Conservation (phyloP, 169 alveolate species). For the Hepatocystis sp. region DNA sequence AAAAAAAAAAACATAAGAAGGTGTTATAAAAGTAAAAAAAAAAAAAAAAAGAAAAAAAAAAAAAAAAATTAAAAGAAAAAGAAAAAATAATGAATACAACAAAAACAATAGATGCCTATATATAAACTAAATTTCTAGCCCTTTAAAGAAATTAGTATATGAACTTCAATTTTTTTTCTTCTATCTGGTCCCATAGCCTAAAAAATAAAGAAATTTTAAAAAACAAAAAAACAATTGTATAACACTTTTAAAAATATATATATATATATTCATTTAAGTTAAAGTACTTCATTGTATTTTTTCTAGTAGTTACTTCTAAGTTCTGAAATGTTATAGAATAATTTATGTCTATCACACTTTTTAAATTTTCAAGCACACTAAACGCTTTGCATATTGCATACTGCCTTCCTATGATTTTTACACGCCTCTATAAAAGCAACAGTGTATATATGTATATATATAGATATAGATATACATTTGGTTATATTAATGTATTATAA, state of each 20-base stretch:
- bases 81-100: no score
- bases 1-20: no score
- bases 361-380: conserved; percentile 33
- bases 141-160: conserved; percentile 2
- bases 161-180: conserved; percentile 11
- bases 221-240: neutral
- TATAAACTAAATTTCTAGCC: neutral
- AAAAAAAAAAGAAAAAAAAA: neutral
- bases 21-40: neutral
- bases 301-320: conserved; percentile 15
- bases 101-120: conserved; percentile 3
- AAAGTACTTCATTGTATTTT: neutral
- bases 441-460: neutral
- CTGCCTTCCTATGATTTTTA: conserved; percentile 35
- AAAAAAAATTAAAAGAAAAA: neutral
- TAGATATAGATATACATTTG: neutral
- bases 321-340: conserved; percentile 22
- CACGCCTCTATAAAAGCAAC: conserved; percentile 17
- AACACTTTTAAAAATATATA: neutral
- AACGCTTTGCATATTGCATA: conserved; percentile 55
- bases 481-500: neutral
- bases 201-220: neutral
- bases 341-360: conserved; percentile 1
- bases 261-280: neutral
- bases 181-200: conserved; percentile 28